phyloP scores from a whole-genome alignment of 495 filamentous ascomycete species.

The Talaromyces proteolyticus region DNA sequence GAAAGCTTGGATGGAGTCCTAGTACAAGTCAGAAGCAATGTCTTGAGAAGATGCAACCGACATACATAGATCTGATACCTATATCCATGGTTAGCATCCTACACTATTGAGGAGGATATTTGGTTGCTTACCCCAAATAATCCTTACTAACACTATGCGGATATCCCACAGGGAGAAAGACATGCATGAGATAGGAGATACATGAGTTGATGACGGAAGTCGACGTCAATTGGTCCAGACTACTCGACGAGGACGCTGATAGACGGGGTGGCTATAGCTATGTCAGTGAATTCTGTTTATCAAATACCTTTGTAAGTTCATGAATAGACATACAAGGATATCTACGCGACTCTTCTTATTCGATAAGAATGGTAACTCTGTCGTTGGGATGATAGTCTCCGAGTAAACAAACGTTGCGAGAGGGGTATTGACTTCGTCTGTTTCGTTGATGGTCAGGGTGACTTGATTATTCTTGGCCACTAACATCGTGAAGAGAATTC shows the following conservation, averaged over 20 bases:
- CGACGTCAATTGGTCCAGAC: constrained; percentile 2
- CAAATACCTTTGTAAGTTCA: too few species aligned
- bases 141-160: constrained; percentile 86
- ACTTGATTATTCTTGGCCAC: neutral
- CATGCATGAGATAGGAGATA: constrained; percentile 21
- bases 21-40: constrained; percentile 3
- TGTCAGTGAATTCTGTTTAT: too few species aligned
- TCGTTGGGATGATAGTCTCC: constrained; percentile 8
- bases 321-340: constrained; percentile 22
- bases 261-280: neutral
- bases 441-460: constrained; percentile 27
- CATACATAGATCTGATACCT: constrained; percentile 74
- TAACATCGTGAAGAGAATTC: constrained; percentile 7
- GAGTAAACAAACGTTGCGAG: constrained; percentile 34
- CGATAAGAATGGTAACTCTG: too few species aligned
- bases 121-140: constrained; percentile 78
- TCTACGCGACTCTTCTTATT: constrained; percentile 23
- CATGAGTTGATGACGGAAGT: constrained; percentile 26
- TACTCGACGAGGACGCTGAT: constrained; percentile 20
- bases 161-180: constrained; percentile 92
- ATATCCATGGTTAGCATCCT: constrained; percentile 8
- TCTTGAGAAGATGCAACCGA: neutral
- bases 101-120: too few species aligned
- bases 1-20: constrained; percentile 97
- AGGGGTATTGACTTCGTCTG: constrained; percentile 29